Percentiles rank a stretch among this genome's conserved stretches.
phyloP scores from a whole-genome alignment of 108 stramenopile genomes.

The Pseudonitzschia multiseries region DNA sequence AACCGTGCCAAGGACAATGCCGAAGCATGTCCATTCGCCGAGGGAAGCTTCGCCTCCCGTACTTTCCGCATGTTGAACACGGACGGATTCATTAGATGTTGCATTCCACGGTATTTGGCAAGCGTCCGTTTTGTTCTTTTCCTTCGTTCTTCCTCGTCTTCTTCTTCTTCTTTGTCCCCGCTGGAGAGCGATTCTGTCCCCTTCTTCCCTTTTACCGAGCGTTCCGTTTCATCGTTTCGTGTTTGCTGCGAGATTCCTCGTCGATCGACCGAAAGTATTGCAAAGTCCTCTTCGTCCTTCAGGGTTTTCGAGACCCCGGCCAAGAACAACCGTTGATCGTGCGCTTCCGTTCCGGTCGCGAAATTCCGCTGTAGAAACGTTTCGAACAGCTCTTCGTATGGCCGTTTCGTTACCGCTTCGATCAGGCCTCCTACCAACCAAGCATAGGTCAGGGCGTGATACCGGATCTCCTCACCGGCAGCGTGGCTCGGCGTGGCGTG shows the following conservation, averaged over 20 bases:
- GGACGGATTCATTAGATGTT: slow-evolving; percentile 30
- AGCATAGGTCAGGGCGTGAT: slow-evolving; percentile 41
- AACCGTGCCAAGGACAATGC: slow-evolving; percentile 33
- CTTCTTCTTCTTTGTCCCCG: not conserved
- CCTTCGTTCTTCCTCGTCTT: not conserved
- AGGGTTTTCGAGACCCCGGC: not conserved
- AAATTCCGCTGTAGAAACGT: slow-evolving; percentile 8
- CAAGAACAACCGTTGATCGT: slow-evolving; percentile 11
- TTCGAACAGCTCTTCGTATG: slow-evolving; percentile 29
- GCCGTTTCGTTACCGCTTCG: slow-evolving; percentile 27
- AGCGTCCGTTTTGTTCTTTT: not conserved
- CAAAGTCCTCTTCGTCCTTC: slow-evolving; percentile 12
- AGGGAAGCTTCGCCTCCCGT: slow-evolving; percentile 35
- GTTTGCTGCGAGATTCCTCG: slow-evolving; percentile 7
- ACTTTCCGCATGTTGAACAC: slow-evolving; percentile 38
- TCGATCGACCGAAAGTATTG: slow-evolving; percentile 11
- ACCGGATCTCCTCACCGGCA: slow-evolving; percentile 24
- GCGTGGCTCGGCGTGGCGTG: slow-evolving; percentile 18
- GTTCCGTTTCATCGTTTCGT: not conserved
- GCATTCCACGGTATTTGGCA: slow-evolving; percentile 16
- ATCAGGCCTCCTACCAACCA: slow-evolving; percentile 42
- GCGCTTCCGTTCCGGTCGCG: not conserved
- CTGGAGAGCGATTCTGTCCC: not conserved
- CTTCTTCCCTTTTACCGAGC: not conserved
- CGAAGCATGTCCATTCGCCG: slow-evolving; percentile 38